Evolutionary conservation across 352 stramenopile genomes (phyloP), one percentile per base, ranked within the genome.

Genomic region (Poterioochromonas sp.): DNA sequence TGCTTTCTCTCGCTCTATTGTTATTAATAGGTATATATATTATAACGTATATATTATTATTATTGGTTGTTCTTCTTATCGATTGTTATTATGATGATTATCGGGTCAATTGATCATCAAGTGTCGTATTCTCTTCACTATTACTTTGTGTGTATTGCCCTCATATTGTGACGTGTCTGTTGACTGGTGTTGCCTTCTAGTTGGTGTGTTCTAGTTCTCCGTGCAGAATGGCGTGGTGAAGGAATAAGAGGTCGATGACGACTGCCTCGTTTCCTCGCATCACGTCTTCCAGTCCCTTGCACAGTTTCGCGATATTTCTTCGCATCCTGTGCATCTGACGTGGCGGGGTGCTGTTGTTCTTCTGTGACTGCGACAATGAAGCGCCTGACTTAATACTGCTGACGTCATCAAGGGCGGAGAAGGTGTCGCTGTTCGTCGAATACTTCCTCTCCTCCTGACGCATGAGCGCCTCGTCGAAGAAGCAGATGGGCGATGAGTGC

Each of bases 11-110:
- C n/a, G n/a, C n/a, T n/a, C n/a, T n/a, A n/a, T n/a, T n/a, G n/a
- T n/a, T n/a, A n/a, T n/a, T n/a, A n/a, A n/a, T n/a, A n/a, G n/a
- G n/a, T n/a, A n/a, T n/a, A n/a, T n/a, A n/a, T n/a, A n/a, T n/a
- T n/a, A n/a, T n/a, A n/a, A n/a, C n/a, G n/a, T n/a, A n/a, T n/a
- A n/a, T n/a, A n/a, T n/a, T n/a, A n/a, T n/a, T n/a, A n/a, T n/a
- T n/a, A n/a, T n/a, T n/a, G n/a, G n/a, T n/a, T n/a, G n/a, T n/a
- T 41, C 62, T 60, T 71, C 62, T 60, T 60, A 60, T 41, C 47
- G 47, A 58, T 58, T 58, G 47, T 58, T 58, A 58, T 58, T 58
- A 58, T 58, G 47, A 58, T 58, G 47, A 58, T 58, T 58, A 58
- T 58, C 47, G 47, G 47, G 47, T 58, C 47, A 58, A 58, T 58